Percentiles rank a stretch among this genome's conserved stretches.
Evolutionary conservation across 352 stramenopile genomes (phyloP).

Genomic region (Phytophthora fragariae): DNA sequence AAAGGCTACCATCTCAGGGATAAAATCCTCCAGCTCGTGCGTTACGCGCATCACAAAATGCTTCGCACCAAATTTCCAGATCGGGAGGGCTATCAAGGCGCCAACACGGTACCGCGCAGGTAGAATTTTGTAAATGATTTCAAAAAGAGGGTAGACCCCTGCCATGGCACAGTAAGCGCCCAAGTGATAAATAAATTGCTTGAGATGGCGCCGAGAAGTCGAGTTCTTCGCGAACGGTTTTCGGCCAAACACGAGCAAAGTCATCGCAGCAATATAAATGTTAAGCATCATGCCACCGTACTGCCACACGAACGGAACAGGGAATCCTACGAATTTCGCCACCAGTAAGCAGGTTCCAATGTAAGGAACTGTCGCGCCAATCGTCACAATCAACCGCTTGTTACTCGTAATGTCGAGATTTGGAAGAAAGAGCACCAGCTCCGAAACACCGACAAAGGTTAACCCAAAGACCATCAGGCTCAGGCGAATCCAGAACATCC

Average conservation of each 20-base stretch:
- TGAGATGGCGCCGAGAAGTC: not conserved
- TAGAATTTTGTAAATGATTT: not conserved
- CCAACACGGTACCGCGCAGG: not conserved
- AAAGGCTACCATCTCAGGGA: constrained; percentile 23
- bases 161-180: not conserved
- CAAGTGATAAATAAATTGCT: constrained; percentile 2
- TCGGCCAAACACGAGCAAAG: not conserved
- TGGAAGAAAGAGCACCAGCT: not conserved
- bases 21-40: not conserved
- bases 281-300: not conserved
- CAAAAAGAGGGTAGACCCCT: not conserved
- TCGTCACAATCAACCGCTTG: not conserved
- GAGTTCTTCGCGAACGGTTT: not conserved
- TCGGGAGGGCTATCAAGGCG: not conserved
- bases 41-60: not conserved
- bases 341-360: not conserved
- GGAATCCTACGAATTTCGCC: not conserved
- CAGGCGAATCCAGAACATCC: constrained; percentile 9
- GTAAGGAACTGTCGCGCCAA: not conserved
- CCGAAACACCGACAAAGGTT: not conserved
- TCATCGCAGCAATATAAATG: not conserved
- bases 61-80: not conserved
- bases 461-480: not conserved
- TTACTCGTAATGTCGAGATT: not conserved
- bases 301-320: not conserved